A percentile compares a stretch with the other conserved stretches of the same genome.
phyloP scores from a whole-genome alignment of 768 basidiomycete species.

The Myochromella boudieri region DNA sequence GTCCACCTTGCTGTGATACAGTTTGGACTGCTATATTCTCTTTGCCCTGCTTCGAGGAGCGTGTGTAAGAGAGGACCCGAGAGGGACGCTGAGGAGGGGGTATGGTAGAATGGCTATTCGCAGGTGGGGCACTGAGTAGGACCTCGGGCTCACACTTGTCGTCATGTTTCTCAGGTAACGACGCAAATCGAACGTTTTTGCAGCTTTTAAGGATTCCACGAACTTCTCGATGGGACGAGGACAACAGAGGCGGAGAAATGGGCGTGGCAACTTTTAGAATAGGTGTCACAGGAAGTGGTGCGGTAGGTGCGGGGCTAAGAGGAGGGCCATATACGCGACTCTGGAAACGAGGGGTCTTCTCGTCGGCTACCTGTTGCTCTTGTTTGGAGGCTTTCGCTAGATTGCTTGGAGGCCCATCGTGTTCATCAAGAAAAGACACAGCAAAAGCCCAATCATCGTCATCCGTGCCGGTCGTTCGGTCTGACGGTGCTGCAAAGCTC shows the following conservation, averaged over 20 bases:
- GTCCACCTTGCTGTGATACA: too few species aligned
- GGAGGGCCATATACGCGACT: conserved; percentile 9
- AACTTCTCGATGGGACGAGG: conserved; percentile 20
- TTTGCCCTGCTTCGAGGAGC: conserved; percentile 4
- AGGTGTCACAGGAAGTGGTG: conserved; percentile 16
- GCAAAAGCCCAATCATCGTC: conserved; percentile 41
- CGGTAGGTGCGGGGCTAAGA: conserved; percentile 13
- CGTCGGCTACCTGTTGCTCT: background rate
- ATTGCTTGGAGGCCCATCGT: background rate
- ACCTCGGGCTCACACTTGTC: too few species aligned
- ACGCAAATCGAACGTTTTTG: conserved; percentile 46
- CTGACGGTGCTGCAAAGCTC: conserved; percentile 13
- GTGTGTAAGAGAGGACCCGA: conserved; percentile 9
- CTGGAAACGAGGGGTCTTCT: conserved; percentile 3
- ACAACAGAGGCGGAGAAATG: conserved; percentile 4
- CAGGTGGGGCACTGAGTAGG: background rate
- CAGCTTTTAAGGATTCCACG: conserved; percentile 37
- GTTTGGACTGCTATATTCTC: conserved; percentile 2
- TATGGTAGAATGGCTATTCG: background rate
- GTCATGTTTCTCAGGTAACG: conserved; percentile 28
- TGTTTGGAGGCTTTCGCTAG: background rate
- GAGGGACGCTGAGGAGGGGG: conserved; percentile 7
- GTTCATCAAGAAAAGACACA: conserved; percentile 23
- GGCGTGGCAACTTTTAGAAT: conserved; percentile 21
- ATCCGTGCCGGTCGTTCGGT: conserved; percentile 9